Evolutionary conservation across 2,329 filamentous ascomycete genomes (phyloP), one percentile per base, ranked within the genome.

Genomic region (Alternaria incomplexa): DNA sequence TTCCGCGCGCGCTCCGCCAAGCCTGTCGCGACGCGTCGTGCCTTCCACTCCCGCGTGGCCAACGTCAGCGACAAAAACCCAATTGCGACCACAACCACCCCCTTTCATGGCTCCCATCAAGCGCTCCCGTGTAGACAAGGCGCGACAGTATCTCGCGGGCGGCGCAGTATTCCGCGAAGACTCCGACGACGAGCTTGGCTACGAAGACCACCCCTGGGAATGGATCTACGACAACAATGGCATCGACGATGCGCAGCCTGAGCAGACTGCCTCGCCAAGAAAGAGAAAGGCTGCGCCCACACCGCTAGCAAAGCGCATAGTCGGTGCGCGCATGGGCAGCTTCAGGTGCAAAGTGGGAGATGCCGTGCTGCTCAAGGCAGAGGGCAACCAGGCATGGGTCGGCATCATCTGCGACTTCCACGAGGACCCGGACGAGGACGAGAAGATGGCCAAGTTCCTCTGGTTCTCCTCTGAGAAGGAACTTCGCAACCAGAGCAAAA

Each of bases 391-490:
- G 73, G 91, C 93, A 11, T 99, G 96, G 94, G 91, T 96, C 3
- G 96, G 93, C 32, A 89, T 99, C 65, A 91, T 97, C 56, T 91
- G 90, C 73, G 90, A 92, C 46, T 97, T 99, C 69, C 77, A 90
- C 43, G 89, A 95, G 48, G 89, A 91, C 48, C 66, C 66, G 47
- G 71, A 71, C 20, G 73, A 79, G 12, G 90, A 89, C 4, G 83
- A 85, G 65, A 97, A 93, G 84, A 89, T 90, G 25, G 95, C 92
- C 58, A 91, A 91, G 66, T 96, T 99, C 75, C 90, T 97, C 86
- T 99, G 96, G 96, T 97, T 99, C 77, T 93, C 92, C 0, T 93
- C 92, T 0, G 92, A 97, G 73, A 92, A 91, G 73, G 95, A 98
- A 81, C 93, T 97, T 64, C 88, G 90, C 26, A 96, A 92, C 72